These are phyloP conservation scores for Colletotrichum tamarilloi DNA, from an alignment of 2,329 filamentous ascomycete species.

Conservation along the genomic window DNA sequence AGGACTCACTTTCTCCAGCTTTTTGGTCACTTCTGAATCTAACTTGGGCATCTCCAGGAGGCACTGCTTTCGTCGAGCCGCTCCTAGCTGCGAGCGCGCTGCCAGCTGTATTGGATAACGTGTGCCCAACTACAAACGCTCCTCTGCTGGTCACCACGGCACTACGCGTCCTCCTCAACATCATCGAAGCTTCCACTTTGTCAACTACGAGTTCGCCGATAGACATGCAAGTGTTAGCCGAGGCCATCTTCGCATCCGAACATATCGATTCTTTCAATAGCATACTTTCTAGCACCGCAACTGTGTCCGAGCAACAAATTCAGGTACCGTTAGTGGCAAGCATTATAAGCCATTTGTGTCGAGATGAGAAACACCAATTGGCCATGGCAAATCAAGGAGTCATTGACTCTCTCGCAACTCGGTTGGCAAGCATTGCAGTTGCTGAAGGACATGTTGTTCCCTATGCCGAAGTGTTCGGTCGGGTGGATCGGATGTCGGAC, in stretches of 20 bases:
- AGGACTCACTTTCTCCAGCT: slow-evolving; percentile 41
- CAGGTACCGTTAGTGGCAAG: slow-evolving; percentile 71
- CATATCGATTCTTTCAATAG: slow-evolving; percentile 47
- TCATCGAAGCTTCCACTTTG: slow-evolving; percentile 73
- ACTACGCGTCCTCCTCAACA: slow-evolving; percentile 77
- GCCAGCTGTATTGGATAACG: slow-evolving; percentile 75
- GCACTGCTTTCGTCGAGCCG: slow-evolving; percentile 80
- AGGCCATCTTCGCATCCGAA: slow-evolving; percentile 66
- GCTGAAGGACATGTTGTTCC: slow-evolving; percentile 76
- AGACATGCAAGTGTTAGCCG: slow-evolving; percentile 65
- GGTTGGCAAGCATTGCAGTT: slow-evolving; percentile 77
- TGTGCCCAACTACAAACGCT: slow-evolving; percentile 74
- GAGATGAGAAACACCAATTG: slow-evolving; percentile 76
- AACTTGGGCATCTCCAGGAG: slow-evolving; percentile 64
- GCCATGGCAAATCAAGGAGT: slow-evolving; percentile 78
- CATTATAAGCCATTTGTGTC: slow-evolving; percentile 70
- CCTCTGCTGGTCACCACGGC: slow-evolving; percentile 77
- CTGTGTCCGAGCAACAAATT: slow-evolving; percentile 64
- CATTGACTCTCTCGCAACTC: slow-evolving; percentile 80
- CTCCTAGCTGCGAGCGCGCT: slow-evolving; percentile 76
- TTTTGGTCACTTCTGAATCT: not conserved
- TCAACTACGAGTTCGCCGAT: slow-evolving; percentile 61
- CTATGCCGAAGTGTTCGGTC: slow-evolving; percentile 65
- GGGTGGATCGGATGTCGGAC: slow-evolving; percentile 64
- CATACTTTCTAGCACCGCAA: slow-evolving; percentile 71